Evolutionary conservation across 768 basidiomycete genomes (phyloP).

Genomic region (Exsudoporus frostii): DNA sequence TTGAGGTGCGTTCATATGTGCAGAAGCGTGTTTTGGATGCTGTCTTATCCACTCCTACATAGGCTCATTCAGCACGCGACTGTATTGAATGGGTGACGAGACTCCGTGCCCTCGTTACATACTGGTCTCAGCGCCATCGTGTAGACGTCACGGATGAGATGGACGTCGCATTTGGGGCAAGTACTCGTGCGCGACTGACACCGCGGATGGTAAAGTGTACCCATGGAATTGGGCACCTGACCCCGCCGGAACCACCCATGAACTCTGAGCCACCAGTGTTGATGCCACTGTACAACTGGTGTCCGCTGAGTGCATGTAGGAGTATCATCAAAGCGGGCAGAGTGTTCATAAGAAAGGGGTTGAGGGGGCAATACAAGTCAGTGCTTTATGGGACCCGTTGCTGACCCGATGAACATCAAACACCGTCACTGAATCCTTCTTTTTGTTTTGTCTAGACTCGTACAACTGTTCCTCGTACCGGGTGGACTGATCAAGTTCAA

Average conservation of each 20-base stretch:
- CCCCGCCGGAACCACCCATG: constrained; percentile 48
- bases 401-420: not conserved
- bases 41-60: not conserved
- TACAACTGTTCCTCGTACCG: constrained; percentile 69
- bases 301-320: constrained; percentile 74
- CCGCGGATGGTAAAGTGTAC: constrained; percentile 39
- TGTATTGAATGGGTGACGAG: constrained; percentile 85
- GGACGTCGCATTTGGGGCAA: constrained; percentile 57
- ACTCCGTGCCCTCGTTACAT: constrained; percentile 63
- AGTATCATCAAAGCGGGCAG: constrained; percentile 72
- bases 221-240: constrained; percentile 38
- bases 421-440: not conserved
- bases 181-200: constrained; percentile 57
- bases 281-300: constrained; percentile 80
- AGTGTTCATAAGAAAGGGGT: constrained; percentile 66
- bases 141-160: constrained; percentile 79
- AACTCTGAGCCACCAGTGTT: constrained; percentile 58
- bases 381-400: constrained; percentile 22
- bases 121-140: constrained; percentile 78
- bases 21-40: not conserved
- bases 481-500: constrained; percentile 75
- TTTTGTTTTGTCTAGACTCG: constrained; percentile 42
- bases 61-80: constrained; percentile 64
- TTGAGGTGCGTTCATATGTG: constrained; percentile 61
- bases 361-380: constrained; percentile 76